Base-by-base conservation (phyloP, 768 basidiomycete genomes). In the Leccinellum albellum region DNA sequence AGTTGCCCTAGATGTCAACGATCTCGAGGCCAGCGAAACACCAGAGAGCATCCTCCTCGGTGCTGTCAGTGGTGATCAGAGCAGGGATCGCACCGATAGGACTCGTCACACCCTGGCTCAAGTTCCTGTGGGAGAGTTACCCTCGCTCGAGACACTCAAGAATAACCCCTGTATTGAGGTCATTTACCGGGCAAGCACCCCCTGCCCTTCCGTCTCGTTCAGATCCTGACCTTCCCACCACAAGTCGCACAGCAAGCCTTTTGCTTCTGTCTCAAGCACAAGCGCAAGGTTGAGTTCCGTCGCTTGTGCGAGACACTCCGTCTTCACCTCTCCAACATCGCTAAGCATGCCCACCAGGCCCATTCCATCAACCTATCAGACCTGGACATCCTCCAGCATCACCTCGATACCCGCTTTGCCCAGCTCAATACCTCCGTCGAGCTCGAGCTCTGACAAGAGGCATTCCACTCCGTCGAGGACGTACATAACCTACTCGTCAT, bases 221-320 rank as follows among this genome's bases (percentile, higher is more conserved):
- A 26, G 67, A 72, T 51, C 68, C 75, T 73, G 5, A 73, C 75
- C 97, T 59, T 76, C 97, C 14, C 80, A 96, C 20, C 95, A 93
- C 86, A 89, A 83, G 90, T 98, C 68, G 95, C 94, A 12, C 91
- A 94, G 74, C 91, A 96, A 78, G 96, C 97, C 0, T 97, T 99
- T 82, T 86, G 90, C 66, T 98, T 99, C 76, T 98, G 96, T 75
- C 78, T 96, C 56, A 88, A 87, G 66, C 89, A 98, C 76, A 82
- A 89, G 67, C 88, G 96, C 57, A 96, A 95, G 75, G 91, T 95
- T 71, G 96, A 98, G 67, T 99, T 99, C 79, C 87, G 96, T 57
- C 88, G 96, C 32, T 82, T 99, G 1, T 98, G 94, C 74, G 95
- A 98, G 67, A 98, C 93, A 3, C 85, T 99, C 35, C 89, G 96